These are phyloP conservation scores for Trichoderma atrobrunneum DNA, from an alignment of 2,329 filamentous ascomycete species.

Conservation along the genomic window DNA sequence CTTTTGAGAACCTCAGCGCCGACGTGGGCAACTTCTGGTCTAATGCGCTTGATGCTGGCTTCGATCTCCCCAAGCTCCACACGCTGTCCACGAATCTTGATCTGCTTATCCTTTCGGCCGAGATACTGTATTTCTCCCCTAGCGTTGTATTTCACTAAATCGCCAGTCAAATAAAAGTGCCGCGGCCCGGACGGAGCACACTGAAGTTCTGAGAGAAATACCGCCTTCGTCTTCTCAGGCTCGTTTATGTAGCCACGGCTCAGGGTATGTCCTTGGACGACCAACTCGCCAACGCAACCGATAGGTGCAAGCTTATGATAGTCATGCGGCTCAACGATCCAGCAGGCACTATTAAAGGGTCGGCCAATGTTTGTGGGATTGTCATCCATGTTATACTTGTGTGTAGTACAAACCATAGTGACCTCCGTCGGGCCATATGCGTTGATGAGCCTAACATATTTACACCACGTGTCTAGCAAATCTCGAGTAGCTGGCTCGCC, in stretches of 20 bases:
- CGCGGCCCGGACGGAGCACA: conserved; percentile 20
- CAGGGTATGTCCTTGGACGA: conserved; percentile 34
- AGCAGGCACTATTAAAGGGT: conserved; percentile 17
- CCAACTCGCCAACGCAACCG: conserved; percentile 25
- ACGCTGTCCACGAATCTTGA: conserved; percentile 56
- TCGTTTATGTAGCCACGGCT: conserved; percentile 48
- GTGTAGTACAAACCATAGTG: conserved; percentile 3
- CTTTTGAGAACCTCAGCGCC: not conserved
- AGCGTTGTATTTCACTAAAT: conserved; percentile 40
- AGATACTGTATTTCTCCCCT: conserved; percentile 41
- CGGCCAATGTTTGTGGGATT: conserved; percentile 13
- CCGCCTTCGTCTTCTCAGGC: conserved; percentile 28
- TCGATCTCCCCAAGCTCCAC: conserved; percentile 41
- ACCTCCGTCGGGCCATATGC: conserved; percentile 22
- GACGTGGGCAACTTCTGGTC: not conserved
- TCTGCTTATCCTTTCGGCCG: conserved; percentile 53
- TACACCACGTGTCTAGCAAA: conserved; percentile 13
- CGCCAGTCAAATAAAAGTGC: conserved; percentile 44
- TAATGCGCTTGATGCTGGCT: conserved; percentile 3
- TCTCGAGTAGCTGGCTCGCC: conserved; percentile 19
- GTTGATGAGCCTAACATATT: conserved; percentile 22
- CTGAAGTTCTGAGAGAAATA: conserved; percentile 24
- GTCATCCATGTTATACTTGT: not conserved
- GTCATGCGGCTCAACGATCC: conserved; percentile 24
- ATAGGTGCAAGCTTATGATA: conserved; percentile 21